Percentiles rank a stretch among this genome's conserved stretches.
Conservation (phyloP, 139 green algal genomes). For the Yamagishiella unicocca region DNA sequence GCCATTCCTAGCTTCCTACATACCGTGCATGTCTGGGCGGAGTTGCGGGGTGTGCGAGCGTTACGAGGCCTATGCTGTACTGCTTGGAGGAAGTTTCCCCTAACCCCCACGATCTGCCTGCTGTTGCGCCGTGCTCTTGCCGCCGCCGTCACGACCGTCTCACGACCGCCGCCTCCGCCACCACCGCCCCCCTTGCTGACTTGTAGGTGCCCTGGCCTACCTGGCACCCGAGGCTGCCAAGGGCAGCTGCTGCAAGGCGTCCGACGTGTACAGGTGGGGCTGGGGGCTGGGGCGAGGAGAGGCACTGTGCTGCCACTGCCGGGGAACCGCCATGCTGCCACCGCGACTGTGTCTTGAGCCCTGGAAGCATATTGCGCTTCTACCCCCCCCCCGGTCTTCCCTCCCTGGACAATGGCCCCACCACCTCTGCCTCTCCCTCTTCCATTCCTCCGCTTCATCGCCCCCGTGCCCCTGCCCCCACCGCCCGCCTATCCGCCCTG, state of each 20-base stretch:
- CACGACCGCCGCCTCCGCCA: neutral
- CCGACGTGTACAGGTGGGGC: constrained; percentile 7
- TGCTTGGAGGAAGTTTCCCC: no score
- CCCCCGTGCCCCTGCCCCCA: neutral
- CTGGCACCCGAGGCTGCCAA: constrained; percentile 34
- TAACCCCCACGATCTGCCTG: no score
- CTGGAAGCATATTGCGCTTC: neutral
- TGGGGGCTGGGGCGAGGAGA: neutral
- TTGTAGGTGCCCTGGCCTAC: constrained; percentile 38
- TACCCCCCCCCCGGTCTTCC: neutral
- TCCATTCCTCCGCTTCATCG: neutral
- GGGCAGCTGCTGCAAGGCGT: constrained; percentile 38
- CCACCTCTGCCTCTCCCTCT: no score
- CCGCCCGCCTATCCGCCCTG: neutral
- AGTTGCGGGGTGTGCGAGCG: no score
- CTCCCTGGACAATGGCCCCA: neutral
- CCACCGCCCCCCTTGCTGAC: neutral
- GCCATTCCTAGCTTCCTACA: no score
- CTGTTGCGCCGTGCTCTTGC: no score
- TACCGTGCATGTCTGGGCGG: no score
- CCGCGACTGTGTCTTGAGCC: neutral
- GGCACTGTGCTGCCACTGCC: neutral
- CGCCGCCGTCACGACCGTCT: no score
- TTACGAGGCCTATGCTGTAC: no score
- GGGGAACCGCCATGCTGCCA: no score